phyloP scores from a whole-genome alignment of 176 grass and related monocot species.

The Lolium perenne region DNA sequence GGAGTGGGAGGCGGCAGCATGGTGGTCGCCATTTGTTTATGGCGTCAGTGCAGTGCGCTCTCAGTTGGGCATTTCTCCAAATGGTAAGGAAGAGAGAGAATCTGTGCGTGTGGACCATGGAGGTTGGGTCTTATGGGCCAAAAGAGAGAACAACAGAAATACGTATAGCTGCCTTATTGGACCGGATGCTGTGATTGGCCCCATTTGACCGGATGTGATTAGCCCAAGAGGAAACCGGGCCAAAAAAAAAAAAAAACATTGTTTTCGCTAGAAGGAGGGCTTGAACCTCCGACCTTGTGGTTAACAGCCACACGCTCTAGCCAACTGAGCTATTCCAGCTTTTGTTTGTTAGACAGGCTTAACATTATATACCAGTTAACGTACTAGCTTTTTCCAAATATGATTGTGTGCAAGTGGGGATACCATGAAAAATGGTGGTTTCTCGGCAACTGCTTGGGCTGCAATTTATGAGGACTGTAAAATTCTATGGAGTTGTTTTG shows the following conservation, averaged over 20 bases:
- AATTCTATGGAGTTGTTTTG: too few species aligned
- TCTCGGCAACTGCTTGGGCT: too few species aligned
- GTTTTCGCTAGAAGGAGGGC: constrained; percentile 30
- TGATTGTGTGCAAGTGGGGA: too few species aligned
- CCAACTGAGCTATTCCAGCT: constrained; percentile 90
- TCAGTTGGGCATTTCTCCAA: background rate
- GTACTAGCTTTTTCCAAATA: too few species aligned
- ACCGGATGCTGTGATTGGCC: too few species aligned
- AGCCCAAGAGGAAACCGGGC: too few species aligned
- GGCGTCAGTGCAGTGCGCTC: constrained; percentile 36
- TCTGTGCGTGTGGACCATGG: constrained; percentile 19
- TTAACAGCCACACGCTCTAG: constrained; percentile 79
- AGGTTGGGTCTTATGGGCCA: background rate
- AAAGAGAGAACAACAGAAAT: background rate
- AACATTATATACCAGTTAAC: too few species aligned
- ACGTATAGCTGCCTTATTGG: too few species aligned
- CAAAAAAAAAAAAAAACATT: too few species aligned
- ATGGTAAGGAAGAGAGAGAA: constrained; percentile 33
- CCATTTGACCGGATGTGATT: too few species aligned
- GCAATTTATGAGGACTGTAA: too few species aligned
- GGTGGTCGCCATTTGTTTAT: constrained; percentile 55
- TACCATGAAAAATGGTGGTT: too few species aligned
- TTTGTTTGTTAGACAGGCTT: background rate
- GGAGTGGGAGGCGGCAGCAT: constrained; percentile 27
- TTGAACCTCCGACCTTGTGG: constrained; percentile 63